Conservation (phyloP, 1,139 yeast species). For the Lodderomyces parapsilosis region DNA sequence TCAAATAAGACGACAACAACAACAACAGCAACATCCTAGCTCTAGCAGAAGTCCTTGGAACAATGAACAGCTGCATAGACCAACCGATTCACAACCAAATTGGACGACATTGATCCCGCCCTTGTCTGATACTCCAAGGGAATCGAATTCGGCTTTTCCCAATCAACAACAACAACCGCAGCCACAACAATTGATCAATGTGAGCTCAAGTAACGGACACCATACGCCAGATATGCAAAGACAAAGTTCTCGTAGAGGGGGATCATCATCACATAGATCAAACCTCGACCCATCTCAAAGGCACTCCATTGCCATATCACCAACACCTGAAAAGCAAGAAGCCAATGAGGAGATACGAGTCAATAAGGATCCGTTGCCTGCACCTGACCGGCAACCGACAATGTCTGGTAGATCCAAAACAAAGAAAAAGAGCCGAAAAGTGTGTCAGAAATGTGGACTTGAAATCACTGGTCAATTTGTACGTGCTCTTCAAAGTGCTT, state of each 20-base stretch:
- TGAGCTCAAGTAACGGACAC: neutral
- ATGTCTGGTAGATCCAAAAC: neutral
- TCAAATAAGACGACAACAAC: constrained; percentile 1
- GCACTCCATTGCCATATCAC: constrained; percentile 19
- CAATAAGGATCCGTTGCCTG: neutral
- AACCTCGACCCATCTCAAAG: constrained; percentile 14
- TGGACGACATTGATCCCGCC: constrained; percentile 25
- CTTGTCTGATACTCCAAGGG: constrained; percentile 15
- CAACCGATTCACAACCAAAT: constrained; percentile 8
- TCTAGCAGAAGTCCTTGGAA: constrained; percentile 1
- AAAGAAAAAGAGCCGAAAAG: constrained; percentile 30
- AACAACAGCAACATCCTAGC: constrained; percentile 4
- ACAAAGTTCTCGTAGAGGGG: neutral
- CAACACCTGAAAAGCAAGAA: constrained; percentile 13
- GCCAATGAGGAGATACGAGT: neutral
- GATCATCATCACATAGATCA: neutral
- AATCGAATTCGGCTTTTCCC: neutral
- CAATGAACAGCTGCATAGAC: constrained; percentile 1
- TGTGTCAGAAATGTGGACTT: constrained; percentile 62
- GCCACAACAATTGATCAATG: neutral
- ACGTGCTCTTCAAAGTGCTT: constrained; percentile 76
- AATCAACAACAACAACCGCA: neutral
- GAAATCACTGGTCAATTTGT: constrained; percentile 81
- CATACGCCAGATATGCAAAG: neutral
- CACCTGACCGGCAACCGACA: neutral